Base-by-base conservation (phyloP, 2,329 filamentous ascomycete species). In the Monosporascus sp. region DNA sequence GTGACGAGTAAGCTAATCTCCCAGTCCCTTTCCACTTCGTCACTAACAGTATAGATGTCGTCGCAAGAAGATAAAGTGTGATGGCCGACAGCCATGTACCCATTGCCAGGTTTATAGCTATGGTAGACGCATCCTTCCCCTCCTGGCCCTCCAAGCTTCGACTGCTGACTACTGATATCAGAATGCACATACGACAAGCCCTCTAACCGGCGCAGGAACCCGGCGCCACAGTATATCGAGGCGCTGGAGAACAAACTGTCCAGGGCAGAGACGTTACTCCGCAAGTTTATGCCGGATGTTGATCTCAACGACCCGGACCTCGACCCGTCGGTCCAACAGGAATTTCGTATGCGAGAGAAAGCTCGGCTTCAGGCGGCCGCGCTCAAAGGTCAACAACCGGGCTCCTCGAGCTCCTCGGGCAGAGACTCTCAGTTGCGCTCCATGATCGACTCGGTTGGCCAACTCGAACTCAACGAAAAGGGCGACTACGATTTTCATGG, bases 81-180 rank as follows among this genome's bases (percentile, higher is more conserved):
- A 92, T 68, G 89, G 88, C 61, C 91, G 91, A 70, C 88, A 92
- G 68, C 89, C 89, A 9, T 94, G 89, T 72, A 97, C 92, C 0
- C 94, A 97, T 72, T 99, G 94, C 71, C 96, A 92, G 11, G 91
- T 97, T 49, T 99, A 99, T 72, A 97, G 91, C 69, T 99, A 99
- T 77, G 93, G 94, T 97, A 80, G 67, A 80, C 63, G 35, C 53
- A 14, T 35, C 31, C 31, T 14, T 40, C 57, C 50, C 50, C 49
- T 37, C 38, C 48, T 22, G 48, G 38, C 7, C 50, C 31, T 40
- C 38, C 24, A n/a, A 47, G 37, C 18, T 37, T n/a, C 51, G 43
- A 46, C 52, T 47, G 54, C 65, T 67, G 60, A 69, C 65, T 15
- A 54, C 37, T 44, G 26, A 26, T 54, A 31, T 28, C 54, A 96